phyloP scores from a whole-genome alignment of 2,329 filamentous ascomycete species.

The Neodidymelliopsis sp. region DNA sequence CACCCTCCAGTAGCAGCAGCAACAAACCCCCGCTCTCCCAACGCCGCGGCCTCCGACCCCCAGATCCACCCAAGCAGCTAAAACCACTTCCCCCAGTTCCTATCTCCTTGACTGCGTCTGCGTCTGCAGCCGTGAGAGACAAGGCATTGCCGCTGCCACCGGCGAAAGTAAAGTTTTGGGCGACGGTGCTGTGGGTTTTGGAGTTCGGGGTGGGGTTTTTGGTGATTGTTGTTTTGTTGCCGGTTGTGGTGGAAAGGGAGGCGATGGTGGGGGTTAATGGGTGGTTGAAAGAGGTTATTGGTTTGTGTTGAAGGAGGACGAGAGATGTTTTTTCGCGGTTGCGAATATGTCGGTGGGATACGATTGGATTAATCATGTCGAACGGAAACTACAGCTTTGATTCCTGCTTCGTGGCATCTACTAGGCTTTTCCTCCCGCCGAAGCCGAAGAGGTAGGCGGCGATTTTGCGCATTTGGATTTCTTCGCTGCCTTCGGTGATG shows the following conservation, averaged over 20 bases:
- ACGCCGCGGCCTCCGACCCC: background rate
- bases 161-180: background rate
- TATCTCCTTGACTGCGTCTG: background rate
- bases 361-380: background rate
- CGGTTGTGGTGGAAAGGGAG: conserved; percentile 37
- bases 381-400: conserved; percentile 37
- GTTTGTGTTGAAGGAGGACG: background rate
- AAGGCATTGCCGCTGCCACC: conserved; percentile 28
- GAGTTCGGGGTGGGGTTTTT: conserved; percentile 35
- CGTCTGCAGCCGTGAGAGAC: background rate
- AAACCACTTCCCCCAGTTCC: conserved; percentile 27
- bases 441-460: conserved; percentile 67
- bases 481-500: conserved; percentile 70
- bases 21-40: conserved; percentile 1
- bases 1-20: too few species aligned
- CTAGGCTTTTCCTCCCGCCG: conserved; percentile 53
- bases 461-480: conserved; percentile 72
- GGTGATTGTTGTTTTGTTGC: conserved; percentile 33
- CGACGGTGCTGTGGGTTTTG: conserved; percentile 22
- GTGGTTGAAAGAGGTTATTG: conserved; percentile 22
- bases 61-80: background rate
- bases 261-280: conserved; percentile 38
- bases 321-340: background rate
- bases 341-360: background rate
- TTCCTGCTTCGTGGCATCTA: conserved; percentile 41